A percentile compares a stretch with the other conserved stretches of the same genome.
phyloP scores from a whole-genome alignment of 305 asterid genomes.

The Plantago lanceolata region DNA sequence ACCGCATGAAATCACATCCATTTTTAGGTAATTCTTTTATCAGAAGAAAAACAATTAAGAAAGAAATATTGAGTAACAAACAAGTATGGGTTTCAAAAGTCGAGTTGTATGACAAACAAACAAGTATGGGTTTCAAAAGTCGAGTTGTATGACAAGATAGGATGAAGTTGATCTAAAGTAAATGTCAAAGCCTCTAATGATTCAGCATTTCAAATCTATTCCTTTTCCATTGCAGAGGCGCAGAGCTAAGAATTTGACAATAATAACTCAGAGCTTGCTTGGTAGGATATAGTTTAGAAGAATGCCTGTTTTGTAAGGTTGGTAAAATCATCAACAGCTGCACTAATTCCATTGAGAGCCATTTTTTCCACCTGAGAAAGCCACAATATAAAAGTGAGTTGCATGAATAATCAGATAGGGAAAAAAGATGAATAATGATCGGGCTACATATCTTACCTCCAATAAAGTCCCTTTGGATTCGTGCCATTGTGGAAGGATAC shows the following conservation, averaged over 20 bases:
- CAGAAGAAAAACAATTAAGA: too few species aligned
- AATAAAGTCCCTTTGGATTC: constrained; percentile 63
- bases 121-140: too few species aligned
- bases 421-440: neutral
- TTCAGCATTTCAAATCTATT: too few species aligned
- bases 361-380: constrained; percentile 73
- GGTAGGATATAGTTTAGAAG: constrained; percentile 19
- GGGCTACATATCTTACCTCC: constrained; percentile 44
- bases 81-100: too few species aligned
- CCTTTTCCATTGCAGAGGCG: too few species aligned
- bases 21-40: too few species aligned
- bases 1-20: too few species aligned
- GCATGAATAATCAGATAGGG: neutral
- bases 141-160: too few species aligned
- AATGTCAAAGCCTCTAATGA: too few species aligned
- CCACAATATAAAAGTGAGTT: constrained; percentile 16
- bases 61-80: too few species aligned
- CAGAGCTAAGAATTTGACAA: neutral
- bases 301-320: constrained; percentile 43
- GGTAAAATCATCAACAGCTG: constrained; percentile 63
- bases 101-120: too few species aligned
- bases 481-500: constrained; percentile 71
- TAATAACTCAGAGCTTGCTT: neutral
- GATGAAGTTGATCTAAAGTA: too few species aligned
- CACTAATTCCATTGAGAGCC: constrained; percentile 58